These are phyloP conservation scores for Volvox carteri DNA, from an alignment of 163 green algal genomes.

Conservation along the genomic window DNA sequence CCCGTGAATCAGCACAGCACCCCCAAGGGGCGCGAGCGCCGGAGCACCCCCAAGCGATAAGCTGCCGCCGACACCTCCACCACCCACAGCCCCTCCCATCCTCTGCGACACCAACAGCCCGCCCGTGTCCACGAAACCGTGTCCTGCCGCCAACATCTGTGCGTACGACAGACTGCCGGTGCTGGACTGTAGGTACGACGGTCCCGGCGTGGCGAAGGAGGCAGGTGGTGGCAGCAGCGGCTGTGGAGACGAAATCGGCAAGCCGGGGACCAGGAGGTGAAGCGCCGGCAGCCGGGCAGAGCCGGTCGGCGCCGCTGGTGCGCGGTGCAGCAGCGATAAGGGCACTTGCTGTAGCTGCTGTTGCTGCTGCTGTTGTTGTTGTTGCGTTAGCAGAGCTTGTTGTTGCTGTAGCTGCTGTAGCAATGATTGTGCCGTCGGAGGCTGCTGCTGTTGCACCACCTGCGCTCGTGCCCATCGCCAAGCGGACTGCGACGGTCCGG, in stretches of 20 bases:
- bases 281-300: not conserved
- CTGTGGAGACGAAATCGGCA: not conserved
- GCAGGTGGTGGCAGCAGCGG: not conserved
- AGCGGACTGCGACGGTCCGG: not conserved
- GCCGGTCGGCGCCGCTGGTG: not conserved
- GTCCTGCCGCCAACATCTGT: slow-evolving; percentile 8
- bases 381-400: not conserved
- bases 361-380: slow-evolving; percentile 7
- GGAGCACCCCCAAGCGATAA: not conserved
- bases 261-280: slow-evolving; percentile 33
- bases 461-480: not conserved
- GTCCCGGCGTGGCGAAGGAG: not conserved
- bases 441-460: not conserved
- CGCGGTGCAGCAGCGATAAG: not conserved
- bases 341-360: not conserved
- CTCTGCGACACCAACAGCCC: not conserved
- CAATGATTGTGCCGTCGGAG: not conserved
- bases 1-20: not conserved
- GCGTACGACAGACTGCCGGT: slow-evolving; percentile 3
- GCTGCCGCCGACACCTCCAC: not conserved
- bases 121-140: not conserved
- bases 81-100: not conserved
- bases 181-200: not conserved
- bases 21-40: not conserved
- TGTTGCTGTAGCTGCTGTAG: not conserved